Evolutionary conservation across 768 basidiomycete genomes (phyloP), one percentile per base, ranked within the genome.

Genomic region (Tylopilus rubrobrunneus): DNA sequence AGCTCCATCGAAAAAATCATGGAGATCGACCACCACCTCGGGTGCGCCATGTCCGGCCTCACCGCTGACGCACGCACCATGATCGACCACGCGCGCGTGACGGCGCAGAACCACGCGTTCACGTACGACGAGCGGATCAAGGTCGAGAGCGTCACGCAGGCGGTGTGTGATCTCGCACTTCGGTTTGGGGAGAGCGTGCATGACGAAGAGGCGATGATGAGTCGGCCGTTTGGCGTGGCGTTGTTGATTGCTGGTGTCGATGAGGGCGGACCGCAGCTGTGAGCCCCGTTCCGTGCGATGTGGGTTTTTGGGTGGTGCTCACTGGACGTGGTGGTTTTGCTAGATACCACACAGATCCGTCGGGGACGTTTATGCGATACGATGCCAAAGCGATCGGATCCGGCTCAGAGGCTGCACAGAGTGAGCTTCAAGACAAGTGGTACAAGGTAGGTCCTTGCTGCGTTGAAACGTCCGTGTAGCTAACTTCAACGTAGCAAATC

Each of bases 151-250:
- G 93, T 85, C 51, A 97, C 97, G 2, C 97, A 98, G 77, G 95
- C 96, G 1, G 94, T 98, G 43, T 97, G 96, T 71, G 97, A 98
- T 78, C 77, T 99, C 52, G 97, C 97, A 4, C 75, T 99, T 68
- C 77, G 96, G 62, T 99, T 99, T 59, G 97, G 97, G 58, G 97
- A 98, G 84, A 96, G 94, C 74, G 94, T 98, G 59, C 93, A 98
- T 65, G 94, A 98, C 67, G 96, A 97, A 72, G 96, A 97, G 68
- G 96, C 95, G 5, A 87, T 96, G 87, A 98, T 98, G 96, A 97
- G 94, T 73, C 80, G 97, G 63, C 97, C 97, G 49, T 99, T 99
- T 74, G 97, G 97, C 62, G 97, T 99, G 31, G 97, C 97, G 7
- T 75, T 99, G 59, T 74, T 98, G 63, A 95, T 99, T 74, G 97